These are phyloP conservation scores for Thuidium tamariscinum DNA, from an alignment of 225 moss, liverwort and hornwort species.

Conservation along the genomic window DNA sequence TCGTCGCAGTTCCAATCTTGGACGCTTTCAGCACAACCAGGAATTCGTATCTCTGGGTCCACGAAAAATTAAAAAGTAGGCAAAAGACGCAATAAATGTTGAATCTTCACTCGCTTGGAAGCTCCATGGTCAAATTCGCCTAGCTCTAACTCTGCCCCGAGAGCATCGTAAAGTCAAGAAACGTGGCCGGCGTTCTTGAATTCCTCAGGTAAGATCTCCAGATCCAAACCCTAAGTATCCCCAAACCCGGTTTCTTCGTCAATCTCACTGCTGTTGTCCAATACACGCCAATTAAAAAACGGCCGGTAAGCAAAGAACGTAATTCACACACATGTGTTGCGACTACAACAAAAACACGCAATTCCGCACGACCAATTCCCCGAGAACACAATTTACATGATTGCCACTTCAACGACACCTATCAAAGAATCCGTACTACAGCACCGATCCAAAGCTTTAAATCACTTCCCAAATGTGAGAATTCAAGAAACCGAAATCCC, in stretches of 20 bases:
- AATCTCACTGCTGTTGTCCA: neutral
- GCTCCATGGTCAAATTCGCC: neutral
- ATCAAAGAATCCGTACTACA: neutral
- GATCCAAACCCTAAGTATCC: neutral
- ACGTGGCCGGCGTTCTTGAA: neutral
- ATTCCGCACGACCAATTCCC: neutral
- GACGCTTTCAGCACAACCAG: neutral
- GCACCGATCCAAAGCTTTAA: neutral
- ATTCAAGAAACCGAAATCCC: neutral
- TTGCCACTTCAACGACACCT: neutral
- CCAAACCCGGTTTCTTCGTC: neutral
- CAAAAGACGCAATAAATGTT: neutral
- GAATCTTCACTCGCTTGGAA: neutral
- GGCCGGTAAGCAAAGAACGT: neutral
- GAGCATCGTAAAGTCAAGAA: neutral
- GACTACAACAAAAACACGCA: neutral
- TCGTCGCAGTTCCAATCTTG: neutral
- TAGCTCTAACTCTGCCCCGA: neutral
- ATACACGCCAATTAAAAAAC: neutral
- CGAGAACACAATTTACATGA: neutral
- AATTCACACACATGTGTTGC: neutral
- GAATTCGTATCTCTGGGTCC: neutral
- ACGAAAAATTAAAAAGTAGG: neutral
- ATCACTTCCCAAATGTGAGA: neutral
- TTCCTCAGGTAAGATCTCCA: neutral